These are phyloP conservation scores for Tetraselmis striata DNA, from an alignment of 139 green algal genomes.

Conservation along the genomic window DNA sequence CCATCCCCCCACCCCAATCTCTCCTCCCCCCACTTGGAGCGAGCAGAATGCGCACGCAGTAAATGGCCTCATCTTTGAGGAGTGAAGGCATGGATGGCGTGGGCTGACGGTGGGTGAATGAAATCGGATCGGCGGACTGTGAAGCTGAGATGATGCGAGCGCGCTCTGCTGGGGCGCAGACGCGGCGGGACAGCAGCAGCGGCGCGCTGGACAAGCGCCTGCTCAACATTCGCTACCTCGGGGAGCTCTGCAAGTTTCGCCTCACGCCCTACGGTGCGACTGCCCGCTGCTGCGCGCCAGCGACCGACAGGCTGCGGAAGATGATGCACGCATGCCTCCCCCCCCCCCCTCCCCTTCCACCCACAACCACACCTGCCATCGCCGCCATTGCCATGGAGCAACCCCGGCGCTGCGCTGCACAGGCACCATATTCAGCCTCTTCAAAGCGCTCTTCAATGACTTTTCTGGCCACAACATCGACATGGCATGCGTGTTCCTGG, in stretches of 20 bases:
- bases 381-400: not conserved
- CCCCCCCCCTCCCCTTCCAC: too few species aligned
- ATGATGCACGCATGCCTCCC: too few species aligned
- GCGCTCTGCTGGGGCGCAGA: too few species aligned
- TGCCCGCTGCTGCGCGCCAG: not conserved
- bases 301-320: too few species aligned
- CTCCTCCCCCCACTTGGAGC: too few species aligned
- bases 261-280: conserved; percentile 35
- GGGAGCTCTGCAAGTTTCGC: conserved; percentile 86
- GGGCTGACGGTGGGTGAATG: too few species aligned
- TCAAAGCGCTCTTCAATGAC: conserved; percentile 75
- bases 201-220: conserved; percentile 59
- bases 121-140: too few species aligned
- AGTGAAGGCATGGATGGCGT: too few species aligned
- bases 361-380: too few species aligned
- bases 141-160: too few species aligned
- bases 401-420: not conserved
- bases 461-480: conserved; percentile 85
- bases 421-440: conserved; percentile 23
- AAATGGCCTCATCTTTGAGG: too few species aligned
- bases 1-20: not conserved
- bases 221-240: conserved; percentile 76
- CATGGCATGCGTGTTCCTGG: conserved; percentile 72
- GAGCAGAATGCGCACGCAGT: too few species aligned
- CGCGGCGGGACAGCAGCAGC: not conserved